A percentile compares a stretch with the other conserved stretches of the same genome.
These are phyloP conservation scores for Rhynchospora tenuis DNA, from an alignment of 176 grass and related monocot species.

Conservation along the genomic window DNA sequence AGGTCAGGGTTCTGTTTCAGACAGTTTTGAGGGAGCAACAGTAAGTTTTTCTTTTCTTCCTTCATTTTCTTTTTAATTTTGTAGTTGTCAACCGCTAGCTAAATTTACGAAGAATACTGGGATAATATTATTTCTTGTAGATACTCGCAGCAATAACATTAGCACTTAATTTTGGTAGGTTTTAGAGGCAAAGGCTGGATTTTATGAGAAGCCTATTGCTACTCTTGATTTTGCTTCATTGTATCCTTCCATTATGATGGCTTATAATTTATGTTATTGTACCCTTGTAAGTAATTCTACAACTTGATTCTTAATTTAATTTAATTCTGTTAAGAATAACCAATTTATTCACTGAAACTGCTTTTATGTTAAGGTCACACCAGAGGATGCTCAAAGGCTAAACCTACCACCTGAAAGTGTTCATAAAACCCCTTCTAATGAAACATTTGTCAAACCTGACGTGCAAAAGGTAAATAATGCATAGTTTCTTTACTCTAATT, in stretches of 20 bases:
- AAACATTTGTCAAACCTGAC: constrained; percentile 92
- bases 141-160: neutral
- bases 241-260: constrained; percentile 99
- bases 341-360: neutral
- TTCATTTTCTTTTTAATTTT: neutral
- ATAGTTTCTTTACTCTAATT: neutral
- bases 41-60: constrained; percentile 47
- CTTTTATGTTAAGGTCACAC: constrained; percentile 58
- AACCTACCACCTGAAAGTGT: constrained; percentile 74
- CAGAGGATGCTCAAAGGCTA: constrained; percentile 73
- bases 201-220: constrained; percentile 95
- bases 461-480: constrained; percentile 68
- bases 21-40: constrained; percentile 95
- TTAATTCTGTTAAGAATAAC: constrained; percentile 23
- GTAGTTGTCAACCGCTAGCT: neutral
- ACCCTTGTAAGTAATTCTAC: constrained; percentile 67
- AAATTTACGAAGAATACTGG: neutral
- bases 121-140: neutral
- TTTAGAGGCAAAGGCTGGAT: constrained; percentile 97
- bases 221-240: constrained; percentile 99
- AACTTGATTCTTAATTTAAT: neutral
- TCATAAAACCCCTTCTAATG: constrained; percentile 92
- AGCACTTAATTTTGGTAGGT: constrained; percentile 43
- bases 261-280: constrained; percentile 98
- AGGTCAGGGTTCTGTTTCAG: constrained; percentile 77